Conservation (phyloP, 495 filamentous ascomycete genomes). For the Lindgomyces ingoldianus region DNA sequence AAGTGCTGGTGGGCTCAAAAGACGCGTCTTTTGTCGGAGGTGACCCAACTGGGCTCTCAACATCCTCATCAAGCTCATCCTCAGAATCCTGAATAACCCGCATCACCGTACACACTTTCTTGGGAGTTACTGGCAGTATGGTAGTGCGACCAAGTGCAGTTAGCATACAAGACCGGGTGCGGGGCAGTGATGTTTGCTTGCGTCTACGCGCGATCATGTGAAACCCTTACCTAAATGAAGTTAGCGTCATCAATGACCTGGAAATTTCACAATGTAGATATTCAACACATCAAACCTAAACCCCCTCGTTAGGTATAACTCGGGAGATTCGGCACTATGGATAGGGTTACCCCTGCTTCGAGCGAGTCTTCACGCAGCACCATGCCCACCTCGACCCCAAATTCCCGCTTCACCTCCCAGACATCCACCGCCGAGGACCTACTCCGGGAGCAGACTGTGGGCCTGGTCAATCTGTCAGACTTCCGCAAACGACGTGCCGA, state of each 20-base stretch:
- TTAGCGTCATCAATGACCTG: too few relatives aligned
- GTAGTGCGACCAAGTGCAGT: neutral
- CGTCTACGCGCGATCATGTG: neutral
- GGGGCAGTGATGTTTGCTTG: too few relatives aligned
- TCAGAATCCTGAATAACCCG: constrained; percentile 35
- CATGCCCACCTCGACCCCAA: constrained; percentile 42
- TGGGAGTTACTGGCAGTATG: neutral
- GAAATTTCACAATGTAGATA: too few relatives aligned
- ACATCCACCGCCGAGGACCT: constrained; percentile 81
- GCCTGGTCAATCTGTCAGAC: constrained; percentile 86
- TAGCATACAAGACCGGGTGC: neutral
- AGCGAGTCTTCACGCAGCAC: constrained; percentile 47
- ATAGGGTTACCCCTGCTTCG: constrained; percentile 34
- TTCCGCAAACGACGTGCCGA: constrained; percentile 97
- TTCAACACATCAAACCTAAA: too few relatives aligned
- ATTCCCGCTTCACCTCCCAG: constrained; percentile 72
- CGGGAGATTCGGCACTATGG: too few relatives aligned
- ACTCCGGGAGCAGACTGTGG: constrained; percentile 90
- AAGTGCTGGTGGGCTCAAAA: neutral
- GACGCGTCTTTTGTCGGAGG: neutral
- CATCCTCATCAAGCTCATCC: constrained; percentile 31
- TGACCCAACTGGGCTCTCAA: neutral
- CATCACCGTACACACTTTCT: neutral
- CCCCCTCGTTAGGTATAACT: too few relatives aligned
- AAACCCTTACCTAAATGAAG: neutral